Base-by-base conservation (phyloP, 2,329 filamentous ascomycete genomes). In the Whalleya microplaca region DNA sequence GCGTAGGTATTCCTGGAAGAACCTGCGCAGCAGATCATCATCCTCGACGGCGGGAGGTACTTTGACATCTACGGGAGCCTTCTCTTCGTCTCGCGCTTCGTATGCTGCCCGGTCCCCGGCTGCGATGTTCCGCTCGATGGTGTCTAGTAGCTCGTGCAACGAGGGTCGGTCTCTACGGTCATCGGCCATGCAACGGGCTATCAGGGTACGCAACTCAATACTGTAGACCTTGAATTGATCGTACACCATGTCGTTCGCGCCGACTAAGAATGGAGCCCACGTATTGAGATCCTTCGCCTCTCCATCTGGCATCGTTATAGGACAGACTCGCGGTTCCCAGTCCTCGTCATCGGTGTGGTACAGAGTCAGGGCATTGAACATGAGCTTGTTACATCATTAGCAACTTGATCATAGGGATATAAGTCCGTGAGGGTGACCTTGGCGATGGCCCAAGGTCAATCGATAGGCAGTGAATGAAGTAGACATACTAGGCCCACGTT, bases 121-220 rank as follows among this genome's bases (percentile, higher is more conserved):
- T 20, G 42, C 42, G 12, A 59, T 62, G 18, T 50, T 55, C 12
- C 18, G 2, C 37, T 50, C 41, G 42, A 57, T 53, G 10, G 21
- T 45, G 9, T 51, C 5, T 3, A 62, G n/a, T 16, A 62, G 53
- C 27, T 59, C 56, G 1, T 53, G 29, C 18, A 62, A 23, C 0
- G 45, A 41, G n/a, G 59, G 59, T n/a, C 59, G 50, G 4, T 62
- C 56, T 21, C 45, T 27, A 14, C 29, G 19, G 23, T 41, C 5
- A 20, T 62, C 53, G 2, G 59, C 59, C 59, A 62, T 62, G 27
- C 59, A 62, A 10, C 59, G 56, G 27, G 59, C 59, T 56, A 62
- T 53, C 16, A 62, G 12, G 19, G 48, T 56, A 19, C 59, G 59
- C 32, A 62, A 41, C 23, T 50, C 48, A 21, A 23, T 16, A 20